phyloP scores from a whole-genome alignment of 768 basidiomycete genomes.

The Termitomyces sp. region DNA sequence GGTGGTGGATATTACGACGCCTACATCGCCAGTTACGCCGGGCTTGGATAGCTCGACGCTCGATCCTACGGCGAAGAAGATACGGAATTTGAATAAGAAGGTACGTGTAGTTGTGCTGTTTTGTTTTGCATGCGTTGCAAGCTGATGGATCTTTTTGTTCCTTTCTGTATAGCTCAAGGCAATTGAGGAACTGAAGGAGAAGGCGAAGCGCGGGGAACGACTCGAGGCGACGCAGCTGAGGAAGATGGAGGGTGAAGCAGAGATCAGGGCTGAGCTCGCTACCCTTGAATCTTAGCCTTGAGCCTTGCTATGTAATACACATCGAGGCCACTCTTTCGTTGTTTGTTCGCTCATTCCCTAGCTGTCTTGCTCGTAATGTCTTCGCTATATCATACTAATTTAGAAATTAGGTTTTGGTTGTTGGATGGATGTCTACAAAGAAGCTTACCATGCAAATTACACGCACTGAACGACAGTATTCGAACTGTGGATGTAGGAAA shows the following conservation, averaged over 20 bases:
- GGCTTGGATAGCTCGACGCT: constrained; percentile 48
- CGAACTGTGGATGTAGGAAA: neutral
- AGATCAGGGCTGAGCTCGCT: constrained; percentile 76
- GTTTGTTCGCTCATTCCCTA: neutral
- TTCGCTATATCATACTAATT: constrained; percentile 7
- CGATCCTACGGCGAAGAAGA: constrained; percentile 88
- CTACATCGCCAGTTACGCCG: constrained; percentile 49
- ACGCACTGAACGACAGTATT: neutral
- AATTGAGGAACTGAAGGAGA: constrained; percentile 97
- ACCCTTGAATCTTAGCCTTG: constrained; percentile 2
- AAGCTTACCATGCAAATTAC: neutral
- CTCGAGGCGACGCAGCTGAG: constrained; percentile 93
- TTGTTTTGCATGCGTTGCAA: neutral
- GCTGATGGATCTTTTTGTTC: neutral
- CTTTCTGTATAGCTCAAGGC: constrained; percentile 73
- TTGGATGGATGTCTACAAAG: neutral
- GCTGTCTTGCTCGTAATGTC: constrained; percentile 4
- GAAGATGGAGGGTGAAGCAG: constrained; percentile 92
- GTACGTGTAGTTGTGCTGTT: constrained; percentile 35
- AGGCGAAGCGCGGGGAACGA: constrained; percentile 83
- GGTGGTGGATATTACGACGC: constrained; percentile 22
- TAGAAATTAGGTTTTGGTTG: constrained; percentile 5
- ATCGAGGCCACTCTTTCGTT: neutral
- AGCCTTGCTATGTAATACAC: neutral
- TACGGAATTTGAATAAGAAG: constrained; percentile 95